Evolutionary conservation across 345 rosid genomes (phyloP).

Genomic region (Populus ilicifolia): DNA sequence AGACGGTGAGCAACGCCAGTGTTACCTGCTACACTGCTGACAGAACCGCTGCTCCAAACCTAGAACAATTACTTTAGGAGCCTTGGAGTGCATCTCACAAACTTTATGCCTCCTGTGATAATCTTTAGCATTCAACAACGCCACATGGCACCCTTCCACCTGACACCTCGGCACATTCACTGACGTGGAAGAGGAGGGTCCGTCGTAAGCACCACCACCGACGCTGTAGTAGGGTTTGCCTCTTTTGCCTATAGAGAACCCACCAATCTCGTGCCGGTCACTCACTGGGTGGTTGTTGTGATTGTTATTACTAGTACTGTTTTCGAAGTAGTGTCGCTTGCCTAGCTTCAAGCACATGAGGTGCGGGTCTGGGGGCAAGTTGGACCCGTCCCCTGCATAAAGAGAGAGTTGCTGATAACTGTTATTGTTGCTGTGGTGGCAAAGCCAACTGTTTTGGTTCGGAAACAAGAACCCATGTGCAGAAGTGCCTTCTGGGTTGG

Average conservation of each 20-base stretch:
- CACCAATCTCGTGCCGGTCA: constrained; percentile 8
- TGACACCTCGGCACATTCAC: constrained; percentile 56
- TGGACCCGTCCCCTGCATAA: constrained; percentile 31
- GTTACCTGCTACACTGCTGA: constrained; percentile 88
- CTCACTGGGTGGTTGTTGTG: not conserved
- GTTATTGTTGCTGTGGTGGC: constrained; percentile 4
- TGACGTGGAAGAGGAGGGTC: constrained; percentile 14
- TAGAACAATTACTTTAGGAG: constrained; percentile 55
- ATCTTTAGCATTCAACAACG: constrained; percentile 55
- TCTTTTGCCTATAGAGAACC: constrained; percentile 27
- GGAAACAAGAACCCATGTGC: constrained; percentile 20
- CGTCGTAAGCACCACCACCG: constrained; percentile 8
- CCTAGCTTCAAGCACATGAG: constrained; percentile 54
- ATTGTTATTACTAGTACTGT: constrained; percentile 4
- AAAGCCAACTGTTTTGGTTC: not conserved
- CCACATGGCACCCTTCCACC: constrained; percentile 66
- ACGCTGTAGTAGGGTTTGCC: constrained; percentile 25
- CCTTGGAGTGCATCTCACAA: constrained; percentile 74
- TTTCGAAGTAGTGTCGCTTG: constrained; percentile 53
- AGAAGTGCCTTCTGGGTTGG: constrained; percentile 6
- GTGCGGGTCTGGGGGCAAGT: constrained; percentile 43
- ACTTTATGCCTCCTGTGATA: constrained; percentile 81
- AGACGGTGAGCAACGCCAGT: not conserved
- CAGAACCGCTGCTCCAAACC: constrained; percentile 81
- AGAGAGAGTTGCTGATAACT: constrained; percentile 19